Evolutionary conservation across 345 rosid genomes (phyloP).

Genomic region (Linum trigynum): DNA sequence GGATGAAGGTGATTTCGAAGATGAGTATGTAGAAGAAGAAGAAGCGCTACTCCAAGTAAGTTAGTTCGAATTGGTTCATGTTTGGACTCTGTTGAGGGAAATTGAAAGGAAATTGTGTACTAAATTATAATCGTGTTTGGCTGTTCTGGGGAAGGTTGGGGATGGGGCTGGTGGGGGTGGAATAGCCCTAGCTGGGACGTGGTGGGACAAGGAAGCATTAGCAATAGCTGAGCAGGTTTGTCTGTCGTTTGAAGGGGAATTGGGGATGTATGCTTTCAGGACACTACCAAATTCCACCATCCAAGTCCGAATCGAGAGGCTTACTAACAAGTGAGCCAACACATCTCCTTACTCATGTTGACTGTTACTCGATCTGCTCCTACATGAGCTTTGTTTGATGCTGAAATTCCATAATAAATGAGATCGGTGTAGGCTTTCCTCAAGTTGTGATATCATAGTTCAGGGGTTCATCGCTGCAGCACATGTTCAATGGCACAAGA

Average conservation of each 20-base stretch:
- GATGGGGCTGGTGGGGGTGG: conserved; percentile 93
- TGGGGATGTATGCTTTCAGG: conserved; percentile 72
- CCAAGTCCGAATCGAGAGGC: conserved; percentile 76
- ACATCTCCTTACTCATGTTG: not conserved
- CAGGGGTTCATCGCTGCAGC: no score
- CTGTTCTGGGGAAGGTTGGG: conserved; percentile 40
- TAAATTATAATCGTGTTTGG: conserved; percentile 3
- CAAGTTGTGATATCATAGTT: no score
- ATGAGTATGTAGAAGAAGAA: conserved; percentile 28
- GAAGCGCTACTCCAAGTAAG: conserved; percentile 62
- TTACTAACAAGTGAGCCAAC: conserved; percentile 45
- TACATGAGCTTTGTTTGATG: not conserved
- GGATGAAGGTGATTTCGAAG: conserved; percentile 33
- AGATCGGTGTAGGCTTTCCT: no score
- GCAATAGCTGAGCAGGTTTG: conserved; percentile 49
- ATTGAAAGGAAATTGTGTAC: not conserved
- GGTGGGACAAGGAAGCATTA: conserved; percentile 85
- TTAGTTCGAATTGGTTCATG: conserved; percentile 1
- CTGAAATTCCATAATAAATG: not conserved
- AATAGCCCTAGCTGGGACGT: conserved; percentile 61
- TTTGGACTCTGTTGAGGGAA: conserved; percentile 7
- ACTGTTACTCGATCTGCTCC: not conserved
- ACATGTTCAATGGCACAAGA: no score
- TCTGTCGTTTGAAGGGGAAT: conserved; percentile 51
- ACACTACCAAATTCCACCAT: conserved; percentile 51